Conservation (phyloP, 441 rosid species). For the Jatropha podagrica region DNA sequence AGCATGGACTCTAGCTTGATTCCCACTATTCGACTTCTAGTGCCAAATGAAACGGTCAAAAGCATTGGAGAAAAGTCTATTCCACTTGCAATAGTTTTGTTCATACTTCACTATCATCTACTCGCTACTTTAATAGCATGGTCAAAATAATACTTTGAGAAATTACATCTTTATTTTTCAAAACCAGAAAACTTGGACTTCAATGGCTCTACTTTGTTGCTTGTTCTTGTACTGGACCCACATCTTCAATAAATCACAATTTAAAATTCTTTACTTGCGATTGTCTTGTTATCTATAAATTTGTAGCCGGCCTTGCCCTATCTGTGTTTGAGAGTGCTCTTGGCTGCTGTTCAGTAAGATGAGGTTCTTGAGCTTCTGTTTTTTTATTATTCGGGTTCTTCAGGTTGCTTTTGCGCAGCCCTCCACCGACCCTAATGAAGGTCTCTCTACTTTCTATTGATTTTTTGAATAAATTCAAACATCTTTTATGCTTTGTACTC, state of each 20-base stretch:
- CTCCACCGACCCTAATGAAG: constrained; percentile 46
- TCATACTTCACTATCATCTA: background rate
- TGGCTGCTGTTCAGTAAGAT: constrained; percentile 24
- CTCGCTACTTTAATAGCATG: background rate
- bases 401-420: constrained; percentile 43
- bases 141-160: constrained; percentile 7
- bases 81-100: background rate
- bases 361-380: constrained; percentile 33
- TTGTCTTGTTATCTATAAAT: background rate
- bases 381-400: constrained; percentile 29
- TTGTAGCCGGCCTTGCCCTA: constrained; percentile 20
- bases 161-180: background rate
- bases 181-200: constrained; percentile 2
- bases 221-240: constrained; percentile 5
- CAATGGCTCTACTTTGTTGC: constrained; percentile 16
- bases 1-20: background rate
- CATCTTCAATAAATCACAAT: constrained; percentile 14
- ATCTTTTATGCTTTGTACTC: background rate
- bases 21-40: background rate
- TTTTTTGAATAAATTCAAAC: background rate
- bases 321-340: background rate
- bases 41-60: background rate
- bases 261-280: background rate
- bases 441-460: constrained; percentile 21
- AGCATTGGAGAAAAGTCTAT: background rate